phyloP scores from a whole-genome alignment of 441 rosid genomes.

The Aquilaria agallochum region DNA sequence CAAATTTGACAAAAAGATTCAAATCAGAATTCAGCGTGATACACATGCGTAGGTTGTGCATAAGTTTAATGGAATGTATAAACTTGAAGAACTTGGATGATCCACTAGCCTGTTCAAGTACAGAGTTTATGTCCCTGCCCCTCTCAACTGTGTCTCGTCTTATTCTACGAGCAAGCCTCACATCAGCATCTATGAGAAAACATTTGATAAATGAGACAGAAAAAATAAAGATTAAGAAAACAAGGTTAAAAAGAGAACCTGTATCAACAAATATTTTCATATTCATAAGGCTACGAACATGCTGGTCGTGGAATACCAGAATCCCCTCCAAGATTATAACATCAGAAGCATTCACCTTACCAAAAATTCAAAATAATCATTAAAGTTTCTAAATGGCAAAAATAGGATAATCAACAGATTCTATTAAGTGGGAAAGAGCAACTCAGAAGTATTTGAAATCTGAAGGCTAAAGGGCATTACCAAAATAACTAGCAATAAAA shows the following conservation, averaged over 20 bases:
- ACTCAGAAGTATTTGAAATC: too few relatives aligned
- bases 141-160: slow-evolving; percentile 82
- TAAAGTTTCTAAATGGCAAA: too few relatives aligned
- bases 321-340: slow-evolving; percentile 92
- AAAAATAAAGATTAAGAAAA: slow-evolving; percentile 7
- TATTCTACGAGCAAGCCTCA: slow-evolving; percentile 89
- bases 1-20: not conserved
- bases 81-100: not conserved
- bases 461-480: too few relatives aligned
- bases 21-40: too few relatives aligned
- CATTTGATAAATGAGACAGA: slow-evolving; percentile 14
- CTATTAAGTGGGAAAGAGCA: too few relatives aligned
- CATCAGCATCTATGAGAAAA: slow-evolving; percentile 74
- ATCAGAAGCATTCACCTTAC: slow-evolving; percentile 89
- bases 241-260: slow-evolving; percentile 34
- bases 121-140: slow-evolving; percentile 77
- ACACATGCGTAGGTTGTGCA: too few relatives aligned
- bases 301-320: slow-evolving; percentile 77
- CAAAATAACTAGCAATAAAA: too few relatives aligned
- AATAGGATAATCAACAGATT: too few relatives aligned
- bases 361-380: slow-evolving; percentile 7
- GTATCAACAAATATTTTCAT: slow-evolving; percentile 93
- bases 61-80: too few relatives aligned
- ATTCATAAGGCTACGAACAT: slow-evolving; percentile 76
- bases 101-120: slow-evolving; percentile 67